phyloP scores from a whole-genome alignment of 129 eudicot genomes.

The Pittosporum tobira region DNA sequence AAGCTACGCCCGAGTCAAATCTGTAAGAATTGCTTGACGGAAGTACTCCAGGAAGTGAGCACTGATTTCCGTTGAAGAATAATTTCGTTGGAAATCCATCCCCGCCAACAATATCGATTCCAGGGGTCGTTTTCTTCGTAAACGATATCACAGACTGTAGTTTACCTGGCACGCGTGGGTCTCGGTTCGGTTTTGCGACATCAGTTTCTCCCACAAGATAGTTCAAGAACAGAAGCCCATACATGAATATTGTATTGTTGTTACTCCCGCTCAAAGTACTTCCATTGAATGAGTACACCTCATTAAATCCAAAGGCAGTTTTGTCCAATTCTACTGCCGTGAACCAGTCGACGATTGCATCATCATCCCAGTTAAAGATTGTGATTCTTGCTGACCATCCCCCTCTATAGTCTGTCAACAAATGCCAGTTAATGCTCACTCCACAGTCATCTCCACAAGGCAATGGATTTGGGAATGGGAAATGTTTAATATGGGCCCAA shows the following conservation, averaged over 20 bases:
- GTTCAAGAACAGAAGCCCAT: slow-evolving; percentile 73
- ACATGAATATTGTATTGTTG: slow-evolving; percentile 79
- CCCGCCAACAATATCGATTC: slow-evolving; percentile 43
- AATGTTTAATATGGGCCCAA: slow-evolving; percentile 69
- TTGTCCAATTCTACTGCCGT: slow-evolving; percentile 63
- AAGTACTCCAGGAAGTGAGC: slow-evolving; percentile 53
- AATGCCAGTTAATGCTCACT: slow-evolving; percentile 89
- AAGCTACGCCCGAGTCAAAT: not conserved
- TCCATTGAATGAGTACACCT: slow-evolving; percentile 67
- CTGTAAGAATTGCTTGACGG: slow-evolving; percentile 37
- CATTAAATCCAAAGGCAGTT: slow-evolving; percentile 62
- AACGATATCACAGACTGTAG: slow-evolving; percentile 92
- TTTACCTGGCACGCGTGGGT: slow-evolving; percentile 77
- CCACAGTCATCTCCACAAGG: slow-evolving; percentile 92
- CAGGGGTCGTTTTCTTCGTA: slow-evolving; percentile 59
- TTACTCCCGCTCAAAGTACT: slow-evolving; percentile 28
- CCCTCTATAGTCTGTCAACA: slow-evolving; percentile 61
- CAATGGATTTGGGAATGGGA: slow-evolving; percentile 48
- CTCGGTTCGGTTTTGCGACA: slow-evolving; percentile 36
- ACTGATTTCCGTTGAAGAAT: slow-evolving; percentile 84
- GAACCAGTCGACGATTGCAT: slow-evolving; percentile 72
- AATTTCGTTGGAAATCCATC: slow-evolving; percentile 79
- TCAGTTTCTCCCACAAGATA: slow-evolving; percentile 73
- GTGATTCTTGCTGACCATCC: slow-evolving; percentile 97
- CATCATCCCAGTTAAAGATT: slow-evolving; percentile 79